phyloP scores from a whole-genome alignment of 805 yeast genomes.

The Saccharomycopsis oosterbeekiorum region DNA sequence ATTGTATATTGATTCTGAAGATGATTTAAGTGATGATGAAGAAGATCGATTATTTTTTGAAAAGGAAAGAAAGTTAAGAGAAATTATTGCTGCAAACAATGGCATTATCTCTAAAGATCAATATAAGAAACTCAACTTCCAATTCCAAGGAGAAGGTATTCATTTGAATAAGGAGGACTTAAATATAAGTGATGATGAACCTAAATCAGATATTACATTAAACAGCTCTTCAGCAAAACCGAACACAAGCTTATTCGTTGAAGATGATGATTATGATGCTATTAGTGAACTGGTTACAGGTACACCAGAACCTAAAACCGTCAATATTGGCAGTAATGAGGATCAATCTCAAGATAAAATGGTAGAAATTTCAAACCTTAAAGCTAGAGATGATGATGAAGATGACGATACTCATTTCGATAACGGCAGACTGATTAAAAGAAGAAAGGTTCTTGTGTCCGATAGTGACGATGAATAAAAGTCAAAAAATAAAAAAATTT shows the following conservation, averaged over 20 bases:
- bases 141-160: slow-evolving; percentile 1
- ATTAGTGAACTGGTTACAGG: not conserved
- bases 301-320: not conserved
- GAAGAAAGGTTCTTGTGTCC: not conserved
- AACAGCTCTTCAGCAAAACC: not conserved
- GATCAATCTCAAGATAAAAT: not conserved
- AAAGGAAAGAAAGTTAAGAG: slow-evolving; percentile 12
- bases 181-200: not conserved
- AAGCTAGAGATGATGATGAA: not conserved
- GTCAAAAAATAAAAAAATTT: not conserved
- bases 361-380: not conserved
- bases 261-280: not conserved
- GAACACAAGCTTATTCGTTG: not conserved
- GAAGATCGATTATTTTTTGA: slow-evolving; percentile 12
- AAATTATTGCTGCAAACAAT: slow-evolving; percentile 7
- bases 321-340: not conserved
- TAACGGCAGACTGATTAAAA: not conserved
- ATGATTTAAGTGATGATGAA: slow-evolving; percentile 19
- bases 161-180: not conserved
- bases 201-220: not conserved
- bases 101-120: slow-evolving; percentile 9
- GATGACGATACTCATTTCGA: not conserved
- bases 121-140: slow-evolving; percentile 2
- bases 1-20: slow-evolving; percentile 28
- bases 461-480: not conserved